Percentiles rank a stretch among this genome's conserved stretches.
Evolutionary conservation across 2,329 filamentous ascomycete genomes (phyloP).

Genomic region (Curvularia eragrostidis): DNA sequence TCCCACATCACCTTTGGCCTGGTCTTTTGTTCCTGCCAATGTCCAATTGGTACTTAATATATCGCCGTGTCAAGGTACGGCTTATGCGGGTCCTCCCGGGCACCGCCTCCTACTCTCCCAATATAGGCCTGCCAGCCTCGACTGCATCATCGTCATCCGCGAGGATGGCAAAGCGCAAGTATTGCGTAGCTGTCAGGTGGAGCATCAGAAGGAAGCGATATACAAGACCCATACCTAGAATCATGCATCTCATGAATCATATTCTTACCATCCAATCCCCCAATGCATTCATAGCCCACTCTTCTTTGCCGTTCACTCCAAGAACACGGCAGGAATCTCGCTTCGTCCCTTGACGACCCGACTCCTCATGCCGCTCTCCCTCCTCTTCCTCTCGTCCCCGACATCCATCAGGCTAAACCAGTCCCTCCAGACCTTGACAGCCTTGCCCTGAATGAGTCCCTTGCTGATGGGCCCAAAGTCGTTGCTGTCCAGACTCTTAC

Average conservation of each 20-base stretch:
- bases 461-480: constrained; percentile 84
- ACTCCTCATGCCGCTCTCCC: constrained; percentile 50
- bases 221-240: constrained; percentile 15
- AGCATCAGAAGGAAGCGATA: not conserved
- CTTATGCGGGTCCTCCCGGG: not conserved
- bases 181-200: not conserved
- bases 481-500: constrained; percentile 81
- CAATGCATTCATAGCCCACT: not conserved
- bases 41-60: not conserved
- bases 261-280: not conserved
- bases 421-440: constrained; percentile 71
- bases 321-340: constrained; percentile 29
- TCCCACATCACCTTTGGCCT: not conserved
- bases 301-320: constrained; percentile 20
- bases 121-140: not conserved
- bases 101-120: not conserved
- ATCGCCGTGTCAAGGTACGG: not conserved
- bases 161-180: not conserved
- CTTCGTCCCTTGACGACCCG: constrained; percentile 49
- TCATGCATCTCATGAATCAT: not conserved
- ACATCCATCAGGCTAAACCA: constrained; percentile 58
- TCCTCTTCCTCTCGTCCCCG: constrained; percentile 60
- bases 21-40: not conserved
- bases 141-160: not conserved
- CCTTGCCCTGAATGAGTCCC: constrained; percentile 75